A percentile compares a stretch with the other conserved stretches of the same genome.
Conservation (phyloP, 495 filamentous ascomycete genomes). For the Cladorrhinum samala region DNA sequence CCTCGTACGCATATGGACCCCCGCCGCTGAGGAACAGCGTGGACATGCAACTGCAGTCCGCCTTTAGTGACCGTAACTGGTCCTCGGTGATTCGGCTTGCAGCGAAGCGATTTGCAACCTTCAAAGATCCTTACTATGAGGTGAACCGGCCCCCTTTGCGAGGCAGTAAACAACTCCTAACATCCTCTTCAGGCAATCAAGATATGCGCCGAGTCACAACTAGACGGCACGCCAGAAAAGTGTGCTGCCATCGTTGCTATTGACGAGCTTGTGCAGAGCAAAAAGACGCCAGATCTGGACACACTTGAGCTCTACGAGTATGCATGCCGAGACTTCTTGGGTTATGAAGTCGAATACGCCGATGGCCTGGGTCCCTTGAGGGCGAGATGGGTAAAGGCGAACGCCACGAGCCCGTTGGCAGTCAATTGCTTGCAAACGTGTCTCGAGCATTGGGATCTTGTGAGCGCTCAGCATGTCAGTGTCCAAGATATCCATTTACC, state of each 20-base stretch:
- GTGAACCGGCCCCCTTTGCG: constrained; percentile 19
- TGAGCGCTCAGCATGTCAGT: constrained; percentile 42
- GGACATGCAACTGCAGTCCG: constrained; percentile 33
- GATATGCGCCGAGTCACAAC: constrained; percentile 38
- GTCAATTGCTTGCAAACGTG: constrained; percentile 37
- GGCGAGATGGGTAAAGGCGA: constrained; percentile 35
- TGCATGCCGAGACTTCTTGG: constrained; percentile 24
- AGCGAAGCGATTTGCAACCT: constrained; percentile 31
- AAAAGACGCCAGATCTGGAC: constrained; percentile 34
- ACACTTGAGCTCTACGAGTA: constrained; percentile 40
- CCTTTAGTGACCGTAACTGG: constrained; percentile 41
- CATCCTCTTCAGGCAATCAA: constrained; percentile 34
- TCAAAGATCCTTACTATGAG: constrained; percentile 44
- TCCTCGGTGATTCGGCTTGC: constrained; percentile 34
- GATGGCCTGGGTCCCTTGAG: constrained; percentile 38
- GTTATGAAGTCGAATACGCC: constrained; percentile 26
- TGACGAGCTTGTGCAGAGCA: constrained; percentile 33
- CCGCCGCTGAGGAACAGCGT: constrained; percentile 33
- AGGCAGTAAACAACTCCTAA: constrained; percentile 2
- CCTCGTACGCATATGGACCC: constrained; percentile 20
- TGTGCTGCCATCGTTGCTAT: constrained; percentile 28
- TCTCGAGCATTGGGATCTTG: constrained; percentile 40
- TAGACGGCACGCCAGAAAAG: constrained; percentile 33
- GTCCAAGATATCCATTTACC: neutral
- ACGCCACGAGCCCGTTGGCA: constrained; percentile 32